Evolutionary conservation across 768 basidiomycete genomes (phyloP), one percentile per base, ranked within the genome.

Genomic region (Obba rivulosa): DNA sequence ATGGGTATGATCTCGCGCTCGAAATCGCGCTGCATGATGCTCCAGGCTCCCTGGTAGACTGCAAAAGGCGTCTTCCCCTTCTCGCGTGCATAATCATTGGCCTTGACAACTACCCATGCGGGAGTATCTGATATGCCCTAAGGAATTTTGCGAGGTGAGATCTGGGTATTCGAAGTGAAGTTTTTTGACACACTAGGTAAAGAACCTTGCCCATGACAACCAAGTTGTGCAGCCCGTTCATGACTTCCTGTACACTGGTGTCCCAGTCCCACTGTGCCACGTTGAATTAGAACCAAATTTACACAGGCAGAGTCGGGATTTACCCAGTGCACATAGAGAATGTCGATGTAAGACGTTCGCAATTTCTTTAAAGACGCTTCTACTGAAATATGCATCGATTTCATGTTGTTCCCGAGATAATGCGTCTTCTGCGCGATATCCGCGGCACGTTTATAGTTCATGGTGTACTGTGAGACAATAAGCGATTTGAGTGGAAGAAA

Each of bases 201-300:
- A 62, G 50, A 4, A 80, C 76, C 52, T 80, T 78, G 22, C 79
- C 76, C 31, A 66, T 58, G 13, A 58, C 57, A 31, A 82, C 74
- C 21, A 82, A 67, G 16, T 66, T 61, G 53, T 82, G 75, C 3
- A 83, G 63, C 4, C 66, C 59, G 43, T 70, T 67, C 77, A 82
- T 79, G 37, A 81, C 61, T 59, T 83, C 80, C 54, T 77, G 73
- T 41, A 81, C 66, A 16, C 66, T 66, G 16, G 77, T 77, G 5
- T 66, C 57, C 52, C 66, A 78, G 56, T 80, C 79, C 77, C 77
- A 76, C 57, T 50, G 11, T 41, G 7, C 18, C 31, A 34, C 21
- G 22, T 34, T 8, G n/a, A 17, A 45, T 36, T 2, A 34, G 78
- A 55, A n/a, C n/a, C n/a, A n/a, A n/a, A n/a, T n/a, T n/a, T n/a